Evolutionary conservation across 345 rosid species (phyloP).

Genomic region (Luvunga scandens): DNA sequence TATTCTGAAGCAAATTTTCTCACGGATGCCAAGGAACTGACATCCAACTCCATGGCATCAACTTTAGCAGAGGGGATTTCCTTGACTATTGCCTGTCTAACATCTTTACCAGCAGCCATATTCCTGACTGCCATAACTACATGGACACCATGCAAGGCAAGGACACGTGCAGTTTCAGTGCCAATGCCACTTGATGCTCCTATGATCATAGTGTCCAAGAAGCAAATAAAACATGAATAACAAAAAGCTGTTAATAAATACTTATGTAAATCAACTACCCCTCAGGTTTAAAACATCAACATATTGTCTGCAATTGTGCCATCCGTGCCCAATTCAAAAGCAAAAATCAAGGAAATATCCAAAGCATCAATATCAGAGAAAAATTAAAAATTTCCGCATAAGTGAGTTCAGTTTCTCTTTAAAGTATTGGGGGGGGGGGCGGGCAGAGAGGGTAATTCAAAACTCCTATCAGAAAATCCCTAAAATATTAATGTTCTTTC

Average conservation of each 20-base stretch:
- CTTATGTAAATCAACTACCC: background rate
- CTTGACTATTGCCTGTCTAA: conserved; percentile 29
- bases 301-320: background rate
- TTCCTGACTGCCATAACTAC: conserved; percentile 41
- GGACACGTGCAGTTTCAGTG: conserved; percentile 43
- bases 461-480: background rate
- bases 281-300: background rate
- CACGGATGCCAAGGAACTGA: conserved; percentile 34
- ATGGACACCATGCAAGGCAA: conserved; percentile 44
- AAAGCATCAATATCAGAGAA: background rate
- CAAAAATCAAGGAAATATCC: background rate
- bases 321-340: background rate
- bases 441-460: too few species aligned
- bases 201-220: background rate
- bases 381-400: background rate
- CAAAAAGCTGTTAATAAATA: background rate
- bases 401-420: background rate
- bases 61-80: conserved; percentile 35
- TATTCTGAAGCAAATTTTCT: conserved; percentile 44
- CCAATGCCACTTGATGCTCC: conserved; percentile 52
- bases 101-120: conserved; percentile 26
- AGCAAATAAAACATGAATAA: background rate
- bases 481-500: background rate
- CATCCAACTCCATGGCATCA: conserved; percentile 41
- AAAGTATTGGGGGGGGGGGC: too few species aligned